Conservation (phyloP, 768 basidiomycete species). For the Serpula lacrymans region DNA sequence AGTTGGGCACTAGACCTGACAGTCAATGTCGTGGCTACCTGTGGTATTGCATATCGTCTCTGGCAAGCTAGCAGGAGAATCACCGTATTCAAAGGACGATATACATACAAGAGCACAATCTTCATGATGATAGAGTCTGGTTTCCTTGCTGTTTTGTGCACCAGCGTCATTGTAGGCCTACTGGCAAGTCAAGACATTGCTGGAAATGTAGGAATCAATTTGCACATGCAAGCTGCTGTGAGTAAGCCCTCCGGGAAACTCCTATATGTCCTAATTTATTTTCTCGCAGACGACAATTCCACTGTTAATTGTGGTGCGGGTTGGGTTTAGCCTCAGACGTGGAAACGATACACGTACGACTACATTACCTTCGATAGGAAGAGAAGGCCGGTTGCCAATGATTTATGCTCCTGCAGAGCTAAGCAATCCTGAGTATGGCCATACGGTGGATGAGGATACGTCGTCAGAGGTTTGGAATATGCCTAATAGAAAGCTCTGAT, state of each 20-base stretch:
- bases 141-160: slow-evolving; percentile 14
- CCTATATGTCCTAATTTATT: no score
- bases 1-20: slow-evolving; percentile 19
- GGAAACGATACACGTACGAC: no score
- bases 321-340: no score
- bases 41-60: slow-evolving; percentile 16
- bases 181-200: slow-evolving; percentile 10
- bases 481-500: no score
- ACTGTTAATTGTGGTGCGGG: slow-evolving; percentile 14
- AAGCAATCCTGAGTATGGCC: no score
- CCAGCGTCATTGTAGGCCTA: slow-evolving; percentile 15
- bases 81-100: slow-evolving; percentile 1
- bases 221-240: slow-evolving; percentile 17
- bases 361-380: no score
- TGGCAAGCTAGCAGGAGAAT: slow-evolving; percentile 16
- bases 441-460: no score
- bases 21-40: slow-evolving; percentile 17
- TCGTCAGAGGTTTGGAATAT: no score
- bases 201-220: slow-evolving; percentile 11
- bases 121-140: slow-evolving; percentile 17
- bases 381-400: no score
- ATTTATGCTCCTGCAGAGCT: no score
- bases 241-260: no score
- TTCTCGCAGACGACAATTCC: no score
- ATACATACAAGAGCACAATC: slow-evolving; percentile 12